Evolutionary conservation across 2,329 filamentous ascomycete species (phyloP).

Genomic region (Coniochaeta prunicola): DNA sequence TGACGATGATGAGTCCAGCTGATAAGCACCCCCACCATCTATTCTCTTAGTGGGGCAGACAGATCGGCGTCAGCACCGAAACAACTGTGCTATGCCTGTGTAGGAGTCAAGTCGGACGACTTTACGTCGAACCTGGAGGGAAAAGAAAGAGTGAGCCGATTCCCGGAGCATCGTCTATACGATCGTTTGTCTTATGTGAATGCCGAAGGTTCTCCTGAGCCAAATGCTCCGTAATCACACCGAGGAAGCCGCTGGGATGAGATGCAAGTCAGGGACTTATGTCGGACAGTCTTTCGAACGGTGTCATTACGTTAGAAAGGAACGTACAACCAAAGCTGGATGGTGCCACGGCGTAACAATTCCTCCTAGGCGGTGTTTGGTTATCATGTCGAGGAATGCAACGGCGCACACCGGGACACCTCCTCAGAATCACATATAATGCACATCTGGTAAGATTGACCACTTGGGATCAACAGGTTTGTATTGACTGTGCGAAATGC

Average conservation of each 20-base stretch:
- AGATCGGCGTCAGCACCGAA: not conserved
- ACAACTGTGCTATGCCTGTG: not conserved
- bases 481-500: constrained; percentile 18
- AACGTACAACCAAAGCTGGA: too few species aligned
- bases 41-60: not conserved
- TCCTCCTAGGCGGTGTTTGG: too few species aligned
- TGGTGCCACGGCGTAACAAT: too few species aligned
- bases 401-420: not conserved
- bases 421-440: not conserved
- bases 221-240: not conserved
- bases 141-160: not conserved
- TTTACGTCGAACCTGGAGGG: not conserved
- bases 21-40: not conserved
- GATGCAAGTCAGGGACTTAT: too few species aligned
- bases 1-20: not conserved
- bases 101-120: not conserved
- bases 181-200: not conserved
- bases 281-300: too few species aligned
- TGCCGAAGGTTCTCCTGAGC: not conserved
- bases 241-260: not conserved
- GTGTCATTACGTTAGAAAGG: too few species aligned
- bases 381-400: too few species aligned
- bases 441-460: constrained; percentile 4
- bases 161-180: not conserved
- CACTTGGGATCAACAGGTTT: constrained; percentile 15